Conservation (phyloP, 2,329 filamentous ascomycete genomes). For the Leptographium wingfieldii region DNA sequence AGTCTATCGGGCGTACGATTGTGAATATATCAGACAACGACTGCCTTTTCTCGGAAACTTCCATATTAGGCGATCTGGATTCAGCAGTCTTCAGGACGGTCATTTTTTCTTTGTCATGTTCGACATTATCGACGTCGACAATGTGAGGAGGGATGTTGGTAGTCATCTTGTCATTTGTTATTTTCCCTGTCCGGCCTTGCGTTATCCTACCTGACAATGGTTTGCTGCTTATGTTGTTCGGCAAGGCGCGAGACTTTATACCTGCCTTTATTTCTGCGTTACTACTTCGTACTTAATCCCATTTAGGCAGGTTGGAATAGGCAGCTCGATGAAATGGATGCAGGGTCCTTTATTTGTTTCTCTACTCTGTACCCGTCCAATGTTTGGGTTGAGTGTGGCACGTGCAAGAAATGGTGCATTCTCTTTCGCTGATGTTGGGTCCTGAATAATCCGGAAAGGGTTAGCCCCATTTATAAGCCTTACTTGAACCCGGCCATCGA, state of each 20-base stretch:
- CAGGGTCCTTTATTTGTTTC: neutral
- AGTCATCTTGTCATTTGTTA: neutral
- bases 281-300: neutral
- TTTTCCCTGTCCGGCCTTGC: neutral
- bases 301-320: neutral
- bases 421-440: neutral
- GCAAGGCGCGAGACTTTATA: neutral
- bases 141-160: neutral
- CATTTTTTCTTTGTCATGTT: neutral
- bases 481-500: neutral
- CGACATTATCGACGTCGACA: neutral
- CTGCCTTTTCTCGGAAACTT: constrained; percentile 4
- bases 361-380: too few relatives aligned
- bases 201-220: neutral
- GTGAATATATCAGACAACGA: constrained; percentile 8
- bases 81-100: neutral
- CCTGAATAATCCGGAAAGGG: neutral
- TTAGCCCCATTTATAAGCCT: neutral
- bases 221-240: neutral
- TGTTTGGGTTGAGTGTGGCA: neutral
- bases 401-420: neutral
- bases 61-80: neutral
- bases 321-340: neutral
- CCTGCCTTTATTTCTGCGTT: neutral
- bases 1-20: neutral